These are phyloP conservation scores for Salix arbutifolia DNA, from an alignment of 345 rosid genomes.

Conservation along the genomic window DNA sequence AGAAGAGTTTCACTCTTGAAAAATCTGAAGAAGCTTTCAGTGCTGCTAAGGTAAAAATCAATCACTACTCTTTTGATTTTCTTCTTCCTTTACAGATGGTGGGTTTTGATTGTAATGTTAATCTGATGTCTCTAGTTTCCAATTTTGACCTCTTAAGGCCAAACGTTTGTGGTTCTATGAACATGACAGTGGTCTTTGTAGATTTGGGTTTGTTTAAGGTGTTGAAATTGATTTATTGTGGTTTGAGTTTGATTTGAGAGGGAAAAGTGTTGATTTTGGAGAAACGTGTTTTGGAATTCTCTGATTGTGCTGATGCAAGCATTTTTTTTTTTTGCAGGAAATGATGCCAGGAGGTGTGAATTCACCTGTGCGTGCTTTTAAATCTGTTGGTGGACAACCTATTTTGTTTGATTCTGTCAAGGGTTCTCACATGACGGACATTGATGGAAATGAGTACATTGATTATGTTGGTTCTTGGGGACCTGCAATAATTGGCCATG, in stretches of 20 bases:
- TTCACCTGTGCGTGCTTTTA: conserved; percentile 95
- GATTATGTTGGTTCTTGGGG: conserved; percentile 99
- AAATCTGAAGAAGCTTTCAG: conserved; percentile 88
- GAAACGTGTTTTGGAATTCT: not conserved
- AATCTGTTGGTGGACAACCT: conserved; percentile 95
- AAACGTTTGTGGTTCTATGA: not conserved
- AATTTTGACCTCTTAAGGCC: not conserved
- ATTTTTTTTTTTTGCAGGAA: conserved; percentile 38
- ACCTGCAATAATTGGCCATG: conserved; percentile 95
- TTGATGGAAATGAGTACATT: conserved; percentile 90
- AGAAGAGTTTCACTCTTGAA: conserved; percentile 54
- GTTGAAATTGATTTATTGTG: not conserved
- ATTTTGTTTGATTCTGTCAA: conserved; percentile 80
- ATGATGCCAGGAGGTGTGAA: conserved; percentile 97
- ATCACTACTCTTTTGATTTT: not conserved
- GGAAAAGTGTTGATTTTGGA: not conserved
- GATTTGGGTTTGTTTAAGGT: not conserved
- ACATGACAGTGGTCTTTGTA: not conserved
- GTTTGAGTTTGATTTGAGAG: not conserved
- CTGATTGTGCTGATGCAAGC: not conserved
- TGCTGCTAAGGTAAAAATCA: conserved; percentile 55
- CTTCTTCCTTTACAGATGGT: not conserved
- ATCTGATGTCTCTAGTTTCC: not conserved
- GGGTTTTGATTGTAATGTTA: not conserved
- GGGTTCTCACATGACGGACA: conserved; percentile 93